Base-by-base conservation (phyloP, 2,329 filamentous ascomycete genomes). In the Falciphora oryzae region DNA sequence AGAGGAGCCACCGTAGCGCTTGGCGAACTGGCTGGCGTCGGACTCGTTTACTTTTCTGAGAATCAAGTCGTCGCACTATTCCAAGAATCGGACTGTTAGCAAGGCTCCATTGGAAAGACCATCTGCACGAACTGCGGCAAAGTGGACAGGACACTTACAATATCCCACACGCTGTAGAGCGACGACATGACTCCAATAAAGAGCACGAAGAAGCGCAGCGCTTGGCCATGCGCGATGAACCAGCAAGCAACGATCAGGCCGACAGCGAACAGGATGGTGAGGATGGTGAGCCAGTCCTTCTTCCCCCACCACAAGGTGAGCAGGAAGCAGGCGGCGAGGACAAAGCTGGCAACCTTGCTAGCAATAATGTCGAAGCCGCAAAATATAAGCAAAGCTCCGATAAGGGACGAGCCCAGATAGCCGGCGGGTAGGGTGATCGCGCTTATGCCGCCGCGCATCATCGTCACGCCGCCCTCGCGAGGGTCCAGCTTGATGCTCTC, bases 121-220 rank as follows among this genome's bases (percentile, higher is more conserved):
- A n/a, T n/a, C 18, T 22, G 60, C 8, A 27, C 22, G n/a, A 16
- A n/a, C 8, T n/a, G 13, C 18, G 13, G 7, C 16, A n/a, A 53
- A 29, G 63, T 63, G 58, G 44, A 11, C 32, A 62, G 32, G 61
- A 18, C 61, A 72, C 82, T 76, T 71, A 83, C 82, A 69, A 93
- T 93, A 78, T 93, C 90, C 90, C 90, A 93, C 6, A 91, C 89
- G 68, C 88, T 91, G 75, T 93, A 93, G 1, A 93, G 82, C 2
- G 86, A 88, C 8, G 86, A 90, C 90, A 93, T 93, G 70, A 93
- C 90, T 57, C 90, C 90, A 67, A 93, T 92, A 71, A 93, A 93
- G 32, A 93, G 81, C 28, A 71, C 69, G 3, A 92, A 84, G 72
- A 89, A 93, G 66, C 89, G 80, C 74, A 93, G 75, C 4, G 90